Percentiles rank a stretch among this genome's conserved stretches.
Evolutionary conservation across 257 asterid genomes (phyloP).

Genomic region (Solanum arcanum): DNA sequence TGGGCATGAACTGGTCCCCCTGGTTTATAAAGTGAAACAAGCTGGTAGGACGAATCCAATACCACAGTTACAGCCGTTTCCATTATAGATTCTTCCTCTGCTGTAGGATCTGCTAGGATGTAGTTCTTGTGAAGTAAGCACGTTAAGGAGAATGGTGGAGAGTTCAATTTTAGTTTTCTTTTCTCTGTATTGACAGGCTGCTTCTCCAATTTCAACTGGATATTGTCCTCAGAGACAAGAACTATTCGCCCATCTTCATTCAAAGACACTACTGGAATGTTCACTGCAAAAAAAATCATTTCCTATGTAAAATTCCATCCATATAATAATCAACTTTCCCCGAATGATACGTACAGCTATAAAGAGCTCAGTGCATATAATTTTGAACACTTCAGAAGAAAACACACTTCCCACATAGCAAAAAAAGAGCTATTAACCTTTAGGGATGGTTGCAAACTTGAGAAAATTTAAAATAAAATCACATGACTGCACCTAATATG

Average conservation of each 20-base stretch:
- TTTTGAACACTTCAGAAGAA: background rate
- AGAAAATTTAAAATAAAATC: background rate
- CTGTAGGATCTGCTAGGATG: conserved; percentile 91
- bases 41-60: conserved; percentile 62
- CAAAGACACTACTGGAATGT: conserved; percentile 68
- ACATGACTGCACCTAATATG: background rate
- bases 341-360: background rate
- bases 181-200: conserved; percentile 71
- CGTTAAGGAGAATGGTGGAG: conserved; percentile 56
- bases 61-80: conserved; percentile 72
- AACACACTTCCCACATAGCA: background rate
- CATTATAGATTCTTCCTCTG: conserved; percentile 94
- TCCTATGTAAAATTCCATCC: background rate
- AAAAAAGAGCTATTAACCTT: background rate
- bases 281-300: conserved; percentile 45
- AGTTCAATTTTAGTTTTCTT: conserved; percentile 54
- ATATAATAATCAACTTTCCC: background rate
- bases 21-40: conserved; percentile 75
- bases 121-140: conserved; percentile 81
- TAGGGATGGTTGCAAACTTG: no score
- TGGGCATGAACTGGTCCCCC: conserved; percentile 80
- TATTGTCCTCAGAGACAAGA: conserved; percentile 42
- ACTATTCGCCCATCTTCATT: conserved; percentile 80
- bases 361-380: background rate
- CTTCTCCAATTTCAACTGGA: conserved; percentile 33